Evolutionary conservation across 73 alveolate species (phyloP).

Genomic region (Urostyla sp.): DNA sequence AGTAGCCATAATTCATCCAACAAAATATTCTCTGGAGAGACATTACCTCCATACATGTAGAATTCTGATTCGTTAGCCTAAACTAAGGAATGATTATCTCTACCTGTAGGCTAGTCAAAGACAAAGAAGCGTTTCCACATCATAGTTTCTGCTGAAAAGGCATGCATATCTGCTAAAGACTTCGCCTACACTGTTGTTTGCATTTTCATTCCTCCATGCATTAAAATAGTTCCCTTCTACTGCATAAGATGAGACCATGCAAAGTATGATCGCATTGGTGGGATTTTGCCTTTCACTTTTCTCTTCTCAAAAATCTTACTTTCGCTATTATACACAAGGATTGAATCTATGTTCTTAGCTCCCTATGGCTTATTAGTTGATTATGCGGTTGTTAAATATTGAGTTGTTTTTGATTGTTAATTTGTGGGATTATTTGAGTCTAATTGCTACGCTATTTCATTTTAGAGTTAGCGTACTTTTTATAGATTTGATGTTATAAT

Average conservation of each 20-base stretch:
- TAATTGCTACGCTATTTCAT: constrained; percentile 17
- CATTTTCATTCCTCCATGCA: constrained; percentile 48
- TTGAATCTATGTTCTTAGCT: constrained; percentile 45
- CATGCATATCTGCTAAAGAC: constrained; percentile 39
- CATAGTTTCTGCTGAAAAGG: neutral
- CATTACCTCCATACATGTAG: constrained; percentile 55
- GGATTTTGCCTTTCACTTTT: constrained; percentile 34
- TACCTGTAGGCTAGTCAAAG: constrained; percentile 54
- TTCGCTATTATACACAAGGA: neutral
- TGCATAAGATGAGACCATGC: neutral
- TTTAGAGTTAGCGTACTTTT: constrained; percentile 9
- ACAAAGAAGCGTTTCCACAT: constrained; percentile 50
- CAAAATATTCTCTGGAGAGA: constrained; percentile 36
- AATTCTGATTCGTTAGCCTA: neutral
- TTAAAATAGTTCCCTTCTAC: constrained; percentile 28
- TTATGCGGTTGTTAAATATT: constrained; percentile 4
- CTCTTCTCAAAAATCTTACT: constrained; percentile 36
- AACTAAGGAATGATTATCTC: constrained; percentile 55
- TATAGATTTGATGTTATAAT: constrained; percentile 20
- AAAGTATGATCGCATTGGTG: constrained; percentile 43
- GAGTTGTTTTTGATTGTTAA: constrained; percentile 11
- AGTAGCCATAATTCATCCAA: constrained; percentile 60
- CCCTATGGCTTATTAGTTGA: constrained; percentile 1
- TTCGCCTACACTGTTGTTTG: constrained; percentile 32
- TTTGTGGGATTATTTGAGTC: neutral